Conservation (phyloP, 148 eudicot species). For the Fallopia convolvulus region DNA sequence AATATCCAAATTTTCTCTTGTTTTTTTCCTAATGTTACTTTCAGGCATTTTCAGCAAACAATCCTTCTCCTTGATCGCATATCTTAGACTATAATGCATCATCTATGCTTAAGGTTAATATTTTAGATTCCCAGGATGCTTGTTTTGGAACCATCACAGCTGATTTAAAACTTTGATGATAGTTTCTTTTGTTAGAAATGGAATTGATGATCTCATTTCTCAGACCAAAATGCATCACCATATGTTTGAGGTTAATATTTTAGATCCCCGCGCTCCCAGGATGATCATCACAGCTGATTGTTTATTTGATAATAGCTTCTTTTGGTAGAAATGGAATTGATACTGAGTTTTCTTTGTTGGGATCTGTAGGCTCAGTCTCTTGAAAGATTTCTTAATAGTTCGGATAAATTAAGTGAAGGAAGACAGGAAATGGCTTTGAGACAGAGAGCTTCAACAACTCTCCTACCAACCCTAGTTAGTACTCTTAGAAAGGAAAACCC, state of each 20-base stretch:
- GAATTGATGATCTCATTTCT: neutral
- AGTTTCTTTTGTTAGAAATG: neutral
- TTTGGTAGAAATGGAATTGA: neutral
- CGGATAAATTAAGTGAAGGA: neutral
- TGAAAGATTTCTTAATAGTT: neutral
- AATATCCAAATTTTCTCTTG: no score
- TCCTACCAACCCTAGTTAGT: constrained; percentile 56
- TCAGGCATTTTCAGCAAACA: no score
- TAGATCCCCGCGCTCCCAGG: neutral
- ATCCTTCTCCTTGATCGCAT: no score
- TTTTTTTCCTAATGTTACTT: no score
- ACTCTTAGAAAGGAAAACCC: constrained; percentile 32
- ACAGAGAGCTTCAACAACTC: constrained; percentile 47
- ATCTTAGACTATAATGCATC: neutral
- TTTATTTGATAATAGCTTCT: neutral
- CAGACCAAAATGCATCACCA: neutral
- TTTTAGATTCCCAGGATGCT: neutral
- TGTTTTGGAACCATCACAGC: no score
- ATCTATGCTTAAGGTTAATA: neutral
- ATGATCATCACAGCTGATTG: neutral
- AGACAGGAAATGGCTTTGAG: constrained; percentile 36
- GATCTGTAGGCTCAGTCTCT: neutral
- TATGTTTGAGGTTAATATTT: neutral
- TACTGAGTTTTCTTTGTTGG: neutral
- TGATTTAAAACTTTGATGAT: neutral